phyloP scores from a whole-genome alignment of 176 grass and related monocot genomes.

The Thinopyrum elongatum region DNA sequence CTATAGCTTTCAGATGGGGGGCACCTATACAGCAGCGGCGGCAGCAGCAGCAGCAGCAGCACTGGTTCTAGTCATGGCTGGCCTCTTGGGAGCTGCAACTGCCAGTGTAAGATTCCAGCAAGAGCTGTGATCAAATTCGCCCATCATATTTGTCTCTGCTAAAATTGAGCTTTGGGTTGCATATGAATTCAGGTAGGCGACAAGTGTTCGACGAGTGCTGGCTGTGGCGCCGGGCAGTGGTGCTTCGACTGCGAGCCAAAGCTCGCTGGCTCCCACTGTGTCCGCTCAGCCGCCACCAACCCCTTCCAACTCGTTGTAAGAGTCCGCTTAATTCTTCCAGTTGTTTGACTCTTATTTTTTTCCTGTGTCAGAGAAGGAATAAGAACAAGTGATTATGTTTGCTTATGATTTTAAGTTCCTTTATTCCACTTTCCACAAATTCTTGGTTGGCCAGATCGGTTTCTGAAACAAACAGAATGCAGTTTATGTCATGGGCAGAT shows the following conservation, averaged over 20 bases:
- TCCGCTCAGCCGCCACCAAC: constrained; percentile 53
- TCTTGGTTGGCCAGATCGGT: background rate
- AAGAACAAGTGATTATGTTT: background rate
- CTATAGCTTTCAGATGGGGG: background rate
- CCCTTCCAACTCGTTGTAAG: constrained; percentile 68
- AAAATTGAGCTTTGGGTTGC: background rate
- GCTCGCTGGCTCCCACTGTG: constrained; percentile 57
- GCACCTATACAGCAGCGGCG: background rate
- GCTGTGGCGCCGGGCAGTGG: constrained; percentile 71
- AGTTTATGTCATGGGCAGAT: background rate
- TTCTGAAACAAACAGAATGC: background rate
- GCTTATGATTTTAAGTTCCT: background rate
- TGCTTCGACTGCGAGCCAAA: constrained; percentile 69
- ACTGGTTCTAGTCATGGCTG: background rate
- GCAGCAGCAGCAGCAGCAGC: background rate
- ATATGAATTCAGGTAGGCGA: constrained; percentile 47
- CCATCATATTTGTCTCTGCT: background rate
- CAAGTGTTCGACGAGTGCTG: constrained; percentile 43
- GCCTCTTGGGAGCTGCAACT: constrained; percentile 16
- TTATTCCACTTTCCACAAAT: background rate
- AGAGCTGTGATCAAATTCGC: background rate
- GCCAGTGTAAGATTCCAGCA: constrained; percentile 35
- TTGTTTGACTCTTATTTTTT: background rate
- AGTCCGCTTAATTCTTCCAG: background rate
- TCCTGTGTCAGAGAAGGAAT: background rate